Base-by-base conservation (phyloP, 73 alveolate genomes). In the Paramecium octaurelia region DNA sequence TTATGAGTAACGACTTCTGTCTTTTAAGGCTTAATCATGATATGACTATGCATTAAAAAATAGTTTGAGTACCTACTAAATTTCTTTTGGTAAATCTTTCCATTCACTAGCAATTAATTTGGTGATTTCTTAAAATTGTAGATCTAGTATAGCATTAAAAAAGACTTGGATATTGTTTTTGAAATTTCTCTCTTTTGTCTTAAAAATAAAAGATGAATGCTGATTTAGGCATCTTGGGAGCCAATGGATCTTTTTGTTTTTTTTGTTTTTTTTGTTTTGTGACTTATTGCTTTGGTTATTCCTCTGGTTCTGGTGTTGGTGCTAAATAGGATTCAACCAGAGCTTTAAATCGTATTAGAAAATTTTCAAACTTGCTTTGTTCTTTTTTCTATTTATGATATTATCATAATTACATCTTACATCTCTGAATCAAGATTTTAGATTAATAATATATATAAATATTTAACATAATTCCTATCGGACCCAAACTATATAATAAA, bases 91-190 rank as follows among this genome's bases (percentile, higher is more conserved):
- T 50, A 89, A 73, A 46, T 89, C 94, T 46, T 83, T 70, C 94
- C 94, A 89, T 44, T 89, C 94, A 44, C 75, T 89, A 14, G 94
- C 94, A 44, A 89, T 89, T 43, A 89, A 64, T 57, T 89, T 89
- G 23, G 94, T 89, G 24, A 89, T 89, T 46, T 89, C 90, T 35
- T 58, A 70, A 73, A 89, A 70, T 43, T 83, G 54, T 29, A 89
- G 57, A 54, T 69, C 91, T 80, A 80, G 16, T 14, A 38, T 21
- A 35, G 35, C 75, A 80, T 20, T 11, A 80, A 23, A 80, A 43
- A 24, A 27, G 29, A 80, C 91, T 89, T 46, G 94, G 94, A 73
- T 89, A 89, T 89, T 89, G 31, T 18, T 40, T 21, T 34, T 36
- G 27, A 54, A 89, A 89, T 89, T 89, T 89, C 83, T 89, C 94